These are phyloP conservation scores for Diplocarpon mali DNA, from an alignment of 2,329 filamentous ascomycete species.

Conservation along the genomic window DNA sequence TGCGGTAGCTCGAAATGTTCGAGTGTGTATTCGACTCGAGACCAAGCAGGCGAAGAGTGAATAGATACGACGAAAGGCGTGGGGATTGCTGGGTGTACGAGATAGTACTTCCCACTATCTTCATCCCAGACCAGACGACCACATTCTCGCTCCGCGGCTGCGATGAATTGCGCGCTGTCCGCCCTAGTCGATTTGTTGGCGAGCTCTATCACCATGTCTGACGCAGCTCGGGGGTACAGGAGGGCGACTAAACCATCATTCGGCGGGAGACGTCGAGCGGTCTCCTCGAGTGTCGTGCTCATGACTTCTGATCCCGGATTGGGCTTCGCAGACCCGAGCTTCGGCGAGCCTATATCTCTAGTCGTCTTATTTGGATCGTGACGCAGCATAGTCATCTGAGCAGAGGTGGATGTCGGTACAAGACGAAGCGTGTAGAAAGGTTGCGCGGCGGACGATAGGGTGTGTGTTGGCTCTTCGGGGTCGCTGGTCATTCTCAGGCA, in stretches of 20 bases:
- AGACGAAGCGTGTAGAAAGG: constrained; percentile 58
- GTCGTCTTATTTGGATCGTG: constrained; percentile 48
- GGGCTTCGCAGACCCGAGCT: constrained; percentile 15
- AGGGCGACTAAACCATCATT: constrained; percentile 55
- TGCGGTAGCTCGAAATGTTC: constrained; percentile 52
- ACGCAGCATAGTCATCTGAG: constrained; percentile 46
- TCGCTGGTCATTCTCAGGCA: constrained; percentile 46
- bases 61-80: constrained; percentile 51
- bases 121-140: constrained; percentile 63
- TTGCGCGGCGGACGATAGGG: constrained; percentile 47
- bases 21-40: constrained; percentile 50
- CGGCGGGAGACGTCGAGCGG: constrained; percentile 40
- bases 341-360: constrained; percentile 16
- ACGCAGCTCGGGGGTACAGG: constrained; percentile 55
- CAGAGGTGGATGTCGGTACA: constrained; percentile 52
- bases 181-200: constrained; percentile 31
- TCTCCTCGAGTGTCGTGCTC: constrained; percentile 45
- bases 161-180: constrained; percentile 47
- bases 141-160: constrained; percentile 56
- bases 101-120: constrained; percentile 46
- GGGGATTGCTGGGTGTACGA: constrained; percentile 53
- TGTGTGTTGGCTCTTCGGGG: constrained; percentile 53
- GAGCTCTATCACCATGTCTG: constrained; percentile 47
- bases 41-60: constrained; percentile 47
- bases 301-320: constrained; percentile 35